phyloP scores from a whole-genome alignment of 2,329 filamentous ascomycete species.

The Nemania sp. region DNA sequence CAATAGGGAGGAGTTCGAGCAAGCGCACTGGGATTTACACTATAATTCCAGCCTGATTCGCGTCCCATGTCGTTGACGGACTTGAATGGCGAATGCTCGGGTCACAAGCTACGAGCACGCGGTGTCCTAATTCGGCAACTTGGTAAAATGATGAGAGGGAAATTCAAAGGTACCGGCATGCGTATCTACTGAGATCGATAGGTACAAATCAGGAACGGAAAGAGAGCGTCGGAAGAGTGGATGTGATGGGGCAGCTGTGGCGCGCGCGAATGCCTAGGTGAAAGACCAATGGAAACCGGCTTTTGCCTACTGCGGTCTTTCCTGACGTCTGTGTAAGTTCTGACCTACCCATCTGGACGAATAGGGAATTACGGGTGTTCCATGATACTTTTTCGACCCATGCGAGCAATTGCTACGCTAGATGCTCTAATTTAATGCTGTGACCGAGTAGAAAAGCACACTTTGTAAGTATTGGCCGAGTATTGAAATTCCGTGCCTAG shows the following conservation, averaged over 20 bases:
- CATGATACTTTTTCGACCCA: background rate
- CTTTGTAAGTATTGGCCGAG: too few relatives aligned
- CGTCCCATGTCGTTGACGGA: background rate
- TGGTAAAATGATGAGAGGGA: background rate
- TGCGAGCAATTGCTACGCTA: constrained; percentile 1
- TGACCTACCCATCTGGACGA: too few relatives aligned
- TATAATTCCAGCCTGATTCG: constrained; percentile 9
- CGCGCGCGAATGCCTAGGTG: constrained; percentile 20
- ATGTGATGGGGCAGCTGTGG: constrained; percentile 9
- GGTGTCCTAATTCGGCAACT: background rate
- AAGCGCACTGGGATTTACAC: constrained; percentile 17
- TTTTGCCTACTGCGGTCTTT: constrained; percentile 3
- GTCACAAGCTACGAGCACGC: background rate
- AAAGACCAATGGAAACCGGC: constrained; percentile 14
- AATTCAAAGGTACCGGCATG: background rate
- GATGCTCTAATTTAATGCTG: too few relatives aligned
- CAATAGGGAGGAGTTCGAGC: constrained; percentile 7
- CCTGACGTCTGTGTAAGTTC: background rate
- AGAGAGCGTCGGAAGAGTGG: background rate
- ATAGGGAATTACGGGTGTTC: too few relatives aligned
- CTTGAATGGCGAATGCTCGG: background rate
- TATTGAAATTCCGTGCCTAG: too few relatives aligned
- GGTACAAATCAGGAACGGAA: background rate
- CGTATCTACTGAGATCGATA: background rate
- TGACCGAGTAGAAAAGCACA: background rate